Evolutionary conservation across 1,284 basidiomycete species (phyloP).

Genomic region (Vanrija humicola): DNA sequence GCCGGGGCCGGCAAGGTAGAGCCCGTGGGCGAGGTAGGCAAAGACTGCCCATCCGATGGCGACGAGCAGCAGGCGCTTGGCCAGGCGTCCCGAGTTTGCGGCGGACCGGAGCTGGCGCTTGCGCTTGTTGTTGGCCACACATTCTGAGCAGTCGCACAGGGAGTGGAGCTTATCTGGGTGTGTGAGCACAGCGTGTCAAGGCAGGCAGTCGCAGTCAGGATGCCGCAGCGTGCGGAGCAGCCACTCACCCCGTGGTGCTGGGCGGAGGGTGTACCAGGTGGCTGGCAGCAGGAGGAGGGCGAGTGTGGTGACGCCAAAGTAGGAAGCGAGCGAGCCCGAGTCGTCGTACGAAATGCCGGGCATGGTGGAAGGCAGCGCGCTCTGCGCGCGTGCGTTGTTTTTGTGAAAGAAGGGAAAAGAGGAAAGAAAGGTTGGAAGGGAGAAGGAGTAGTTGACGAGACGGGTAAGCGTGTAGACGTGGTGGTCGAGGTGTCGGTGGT

Average conservation of each 20-base stretch:
- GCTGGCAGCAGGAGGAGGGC: slow-evolving; percentile 72
- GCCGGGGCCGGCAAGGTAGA: slow-evolving; percentile 56
- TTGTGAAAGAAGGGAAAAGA: neutral
- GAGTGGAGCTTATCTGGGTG: slow-evolving; percentile 27
- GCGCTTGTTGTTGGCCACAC: slow-evolving; percentile 16
- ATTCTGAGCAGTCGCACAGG: slow-evolving; percentile 33
- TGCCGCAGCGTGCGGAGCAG: slow-evolving; percentile 18
- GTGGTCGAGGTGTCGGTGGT: neutral
- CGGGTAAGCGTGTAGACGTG: neutral
- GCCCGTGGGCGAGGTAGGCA: slow-evolving; percentile 64
- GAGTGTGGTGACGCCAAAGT: slow-evolving; percentile 82
- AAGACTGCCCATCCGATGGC: slow-evolving; percentile 72
- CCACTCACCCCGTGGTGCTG: slow-evolving; percentile 43
- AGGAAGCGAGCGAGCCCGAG: slow-evolving; percentile 79
- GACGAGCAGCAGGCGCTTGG: slow-evolving; percentile 57
- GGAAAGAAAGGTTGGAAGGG: neutral
- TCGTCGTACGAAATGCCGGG: slow-evolving; percentile 67
- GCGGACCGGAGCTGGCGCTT: slow-evolving; percentile 46
- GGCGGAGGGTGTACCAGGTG: slow-evolving; percentile 57
- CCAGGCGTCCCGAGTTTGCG: slow-evolving; percentile 21
- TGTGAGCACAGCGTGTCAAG: neutral
- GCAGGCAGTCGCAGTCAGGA: no score
- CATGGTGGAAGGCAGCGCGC: slow-evolving; percentile 17
- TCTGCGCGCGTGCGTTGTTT: neutral
- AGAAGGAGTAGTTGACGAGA: neutral